These are phyloP conservation scores for Cadophora sp. DNA, from an alignment of 2,329 filamentous ascomycete genomes.

Conservation along the genomic window DNA sequence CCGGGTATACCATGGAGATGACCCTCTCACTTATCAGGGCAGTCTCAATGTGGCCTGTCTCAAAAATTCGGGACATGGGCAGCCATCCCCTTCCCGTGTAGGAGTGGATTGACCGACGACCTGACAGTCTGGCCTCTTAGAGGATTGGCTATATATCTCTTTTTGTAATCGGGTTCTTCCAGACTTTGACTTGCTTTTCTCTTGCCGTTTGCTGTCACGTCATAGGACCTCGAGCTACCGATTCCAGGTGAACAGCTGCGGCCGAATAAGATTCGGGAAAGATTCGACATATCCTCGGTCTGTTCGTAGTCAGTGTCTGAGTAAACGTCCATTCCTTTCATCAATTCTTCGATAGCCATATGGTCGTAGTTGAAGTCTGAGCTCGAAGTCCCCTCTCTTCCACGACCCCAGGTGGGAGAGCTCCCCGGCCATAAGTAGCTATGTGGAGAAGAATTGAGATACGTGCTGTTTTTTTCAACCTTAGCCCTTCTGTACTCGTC, in stretches of 20 bases:
- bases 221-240: not conserved
- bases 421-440: not conserved
- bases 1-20: conserved; percentile 2
- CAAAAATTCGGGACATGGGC: not conserved
- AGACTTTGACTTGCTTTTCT: conserved; percentile 4
- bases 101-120: not conserved
- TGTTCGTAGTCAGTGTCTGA: conserved; percentile 14
- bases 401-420: conserved; percentile 5
- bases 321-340: conserved; percentile 15
- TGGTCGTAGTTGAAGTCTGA: conserved; percentile 2
- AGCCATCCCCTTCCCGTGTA: not conserved
- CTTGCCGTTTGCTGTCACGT: not conserved
- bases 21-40: not conserved
- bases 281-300: not conserved
- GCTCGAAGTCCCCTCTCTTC: not conserved
- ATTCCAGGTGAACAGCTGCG: not conserved
- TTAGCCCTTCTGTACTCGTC: not conserved
- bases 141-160: not conserved
- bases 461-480: not conserved
- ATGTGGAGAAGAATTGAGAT: not conserved
- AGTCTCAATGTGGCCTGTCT: not conserved
- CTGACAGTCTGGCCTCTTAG: not conserved
- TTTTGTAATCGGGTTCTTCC: not conserved
- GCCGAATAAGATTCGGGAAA: not conserved
- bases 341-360: conserved; percentile 19